Evolutionary conservation across 1,284 basidiomycete species (phyloP).

Genomic region (Tilletia indica): DNA sequence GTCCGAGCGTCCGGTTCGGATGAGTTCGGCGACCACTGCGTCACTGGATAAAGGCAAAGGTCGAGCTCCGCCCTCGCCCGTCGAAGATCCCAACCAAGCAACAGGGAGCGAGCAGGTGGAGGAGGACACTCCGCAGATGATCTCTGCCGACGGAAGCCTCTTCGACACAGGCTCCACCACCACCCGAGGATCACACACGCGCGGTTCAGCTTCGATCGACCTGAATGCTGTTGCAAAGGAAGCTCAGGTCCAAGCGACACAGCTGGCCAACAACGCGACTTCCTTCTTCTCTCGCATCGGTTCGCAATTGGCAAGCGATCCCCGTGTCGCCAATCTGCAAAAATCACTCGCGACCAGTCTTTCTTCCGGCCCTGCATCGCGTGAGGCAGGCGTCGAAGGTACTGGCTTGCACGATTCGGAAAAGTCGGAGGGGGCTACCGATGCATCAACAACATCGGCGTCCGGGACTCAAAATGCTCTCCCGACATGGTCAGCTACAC

Average conservation of each 20-base stretch:
- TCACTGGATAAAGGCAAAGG: conserved; percentile 15
- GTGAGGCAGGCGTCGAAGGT: not conserved
- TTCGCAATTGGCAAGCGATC: conserved; percentile 28
- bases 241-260: not conserved
- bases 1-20: not conserved
- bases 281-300: conserved; percentile 32
- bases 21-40: not conserved
- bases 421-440: not conserved
- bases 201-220: conserved; percentile 6
- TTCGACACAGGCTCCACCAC: not conserved
- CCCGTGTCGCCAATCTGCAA: conserved; percentile 31
- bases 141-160: conserved; percentile 10
- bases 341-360: conserved; percentile 31
- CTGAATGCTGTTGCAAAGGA: conserved; percentile 8
- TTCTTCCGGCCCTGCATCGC: not conserved
- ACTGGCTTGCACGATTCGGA: not conserved
- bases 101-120: not conserved
- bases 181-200: not conserved
- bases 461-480: not conserved
- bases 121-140: not conserved
- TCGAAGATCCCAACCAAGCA: not conserved
- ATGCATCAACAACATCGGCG: not conserved
- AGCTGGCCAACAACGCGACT: conserved; percentile 17
- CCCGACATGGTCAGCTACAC: conserved; percentile 20
- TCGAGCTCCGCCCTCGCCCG: not conserved